Evolutionary conservation across 495 filamentous ascomycete species (phyloP).

Genomic region (Ramalina intermedia): DNA sequence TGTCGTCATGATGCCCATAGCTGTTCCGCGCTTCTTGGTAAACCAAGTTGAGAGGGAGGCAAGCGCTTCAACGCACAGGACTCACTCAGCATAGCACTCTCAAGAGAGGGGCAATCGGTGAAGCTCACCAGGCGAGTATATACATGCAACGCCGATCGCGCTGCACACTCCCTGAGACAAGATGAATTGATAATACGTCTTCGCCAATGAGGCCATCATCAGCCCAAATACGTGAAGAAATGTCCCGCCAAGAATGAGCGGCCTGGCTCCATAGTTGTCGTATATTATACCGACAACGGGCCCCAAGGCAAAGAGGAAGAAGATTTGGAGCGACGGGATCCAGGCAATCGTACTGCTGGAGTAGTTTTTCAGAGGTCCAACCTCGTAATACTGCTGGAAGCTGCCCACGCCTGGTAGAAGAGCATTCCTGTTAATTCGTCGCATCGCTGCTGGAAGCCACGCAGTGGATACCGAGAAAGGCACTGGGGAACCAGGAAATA

Average conservation of each 20-base stretch:
- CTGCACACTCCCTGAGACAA: constrained; percentile 30
- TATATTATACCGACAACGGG: constrained; percentile 22
- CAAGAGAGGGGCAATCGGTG: too few species aligned
- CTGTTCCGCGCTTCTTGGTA: not conserved
- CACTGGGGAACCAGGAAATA: too few species aligned
- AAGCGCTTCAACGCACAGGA: not conserved
- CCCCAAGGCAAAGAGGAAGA: constrained; percentile 25
- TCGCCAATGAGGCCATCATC: constrained; percentile 27
- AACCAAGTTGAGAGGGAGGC: not conserved
- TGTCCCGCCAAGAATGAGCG: constrained; percentile 13
- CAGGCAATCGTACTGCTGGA: constrained; percentile 40
- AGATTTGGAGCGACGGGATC: constrained; percentile 33
- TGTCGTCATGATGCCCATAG: not conserved
- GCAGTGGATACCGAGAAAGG: too few species aligned
- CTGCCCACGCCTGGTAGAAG: too few species aligned
- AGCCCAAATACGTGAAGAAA: constrained; percentile 17
- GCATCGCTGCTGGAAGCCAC: too few species aligned
- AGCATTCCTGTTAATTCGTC: too few species aligned
- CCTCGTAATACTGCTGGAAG: constrained; percentile 47
- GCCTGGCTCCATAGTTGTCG: constrained; percentile 25
- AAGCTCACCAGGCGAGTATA: too few species aligned
- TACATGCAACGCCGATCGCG: constrained; percentile 21
- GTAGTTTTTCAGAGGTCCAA: constrained; percentile 29
- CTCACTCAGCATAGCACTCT: too few species aligned
- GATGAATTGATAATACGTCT: constrained; percentile 31